Evolutionary conservation across 2,329 filamentous ascomycete genomes (phyloP).

Genomic region (Hypoxylon sp.): DNA sequence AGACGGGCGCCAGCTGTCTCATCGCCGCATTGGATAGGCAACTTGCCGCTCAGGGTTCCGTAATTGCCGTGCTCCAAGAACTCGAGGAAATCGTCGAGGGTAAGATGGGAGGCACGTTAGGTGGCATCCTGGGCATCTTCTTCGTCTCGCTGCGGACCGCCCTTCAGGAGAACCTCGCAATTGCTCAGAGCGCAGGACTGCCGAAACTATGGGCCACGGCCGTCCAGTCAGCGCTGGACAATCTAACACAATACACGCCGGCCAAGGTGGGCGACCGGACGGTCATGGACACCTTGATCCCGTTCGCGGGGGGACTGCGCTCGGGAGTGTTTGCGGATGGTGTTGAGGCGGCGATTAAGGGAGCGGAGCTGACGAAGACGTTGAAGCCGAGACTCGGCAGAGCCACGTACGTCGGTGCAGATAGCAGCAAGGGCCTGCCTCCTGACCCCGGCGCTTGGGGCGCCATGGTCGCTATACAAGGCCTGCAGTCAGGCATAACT

Average conservation of each 20-base stretch:
- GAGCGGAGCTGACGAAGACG: conserved; percentile 72
- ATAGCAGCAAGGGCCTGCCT: conserved; percentile 64
- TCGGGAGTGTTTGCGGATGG: conserved; percentile 66
- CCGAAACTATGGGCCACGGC: conserved; percentile 60
- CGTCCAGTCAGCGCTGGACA: conserved; percentile 58
- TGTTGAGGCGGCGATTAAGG: conserved; percentile 69
- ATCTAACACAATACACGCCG: conserved; percentile 65
- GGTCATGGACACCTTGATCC: conserved; percentile 69
- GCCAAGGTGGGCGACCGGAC: conserved; percentile 68
- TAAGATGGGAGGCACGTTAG: conserved; percentile 62
- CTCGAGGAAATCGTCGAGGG: conserved; percentile 68
- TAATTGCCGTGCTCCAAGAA: conserved; percentile 61
- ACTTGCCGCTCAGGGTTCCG: conserved; percentile 59
- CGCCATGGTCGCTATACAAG: conserved; percentile 68
- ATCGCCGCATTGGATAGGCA: conserved; percentile 61
- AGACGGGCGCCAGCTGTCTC: conserved; percentile 63
- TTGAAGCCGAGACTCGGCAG: conserved; percentile 75
- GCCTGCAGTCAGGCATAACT: conserved; percentile 49
- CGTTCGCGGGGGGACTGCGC: conserved; percentile 63
- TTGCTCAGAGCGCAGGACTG: conserved; percentile 50
- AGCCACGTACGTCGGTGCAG: conserved; percentile 74
- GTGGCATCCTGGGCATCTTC: conserved; percentile 56
- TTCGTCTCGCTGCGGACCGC: conserved; percentile 58
- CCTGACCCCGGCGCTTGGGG: conserved; percentile 79
- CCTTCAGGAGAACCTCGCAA: conserved; percentile 54